Percentiles rank a stretch among this genome's conserved stretches.
phyloP scores from a whole-genome alignment of 2,329 filamentous ascomycete genomes.

The Microsporum audouinii region DNA sequence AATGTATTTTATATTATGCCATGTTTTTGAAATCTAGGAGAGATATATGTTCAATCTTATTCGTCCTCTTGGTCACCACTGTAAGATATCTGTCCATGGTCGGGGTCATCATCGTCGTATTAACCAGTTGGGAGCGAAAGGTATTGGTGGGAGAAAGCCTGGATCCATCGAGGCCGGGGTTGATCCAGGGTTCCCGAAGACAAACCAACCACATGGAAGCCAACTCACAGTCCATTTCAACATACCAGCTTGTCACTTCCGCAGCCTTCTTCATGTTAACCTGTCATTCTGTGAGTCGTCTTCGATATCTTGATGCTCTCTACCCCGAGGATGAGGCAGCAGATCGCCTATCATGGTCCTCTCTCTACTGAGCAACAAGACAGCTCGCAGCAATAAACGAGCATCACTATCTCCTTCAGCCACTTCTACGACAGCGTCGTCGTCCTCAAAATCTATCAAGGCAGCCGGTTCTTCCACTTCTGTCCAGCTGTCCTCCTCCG shows the following conservation, averaged over 20 bases:
- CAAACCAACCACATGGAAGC: background rate
- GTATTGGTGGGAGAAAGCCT: background rate
- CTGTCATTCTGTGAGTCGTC: background rate
- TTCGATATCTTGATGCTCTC: background rate
- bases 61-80: background rate
- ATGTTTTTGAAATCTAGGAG: background rate
- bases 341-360: slow-evolving; percentile 4
- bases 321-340: background rate
- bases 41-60: background rate
- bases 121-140: background rate
- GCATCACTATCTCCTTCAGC: background rate
- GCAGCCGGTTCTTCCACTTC: background rate
- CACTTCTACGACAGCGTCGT: background rate
- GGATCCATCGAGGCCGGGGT: background rate
- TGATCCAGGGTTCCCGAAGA: background rate
- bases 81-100: background rate
- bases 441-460: slow-evolving; percentile 5
- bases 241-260: background rate
- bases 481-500: background rate
- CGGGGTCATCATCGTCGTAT: background rate
- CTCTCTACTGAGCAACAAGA: slow-evolving; percentile 1
- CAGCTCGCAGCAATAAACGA: background rate
- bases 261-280: background rate
- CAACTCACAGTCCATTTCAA: background rate
- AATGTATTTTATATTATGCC: background rate